These are phyloP conservation scores for Seiridium cupressi DNA, from an alignment of 2,329 filamentous ascomycete species.

Conservation along the genomic window DNA sequence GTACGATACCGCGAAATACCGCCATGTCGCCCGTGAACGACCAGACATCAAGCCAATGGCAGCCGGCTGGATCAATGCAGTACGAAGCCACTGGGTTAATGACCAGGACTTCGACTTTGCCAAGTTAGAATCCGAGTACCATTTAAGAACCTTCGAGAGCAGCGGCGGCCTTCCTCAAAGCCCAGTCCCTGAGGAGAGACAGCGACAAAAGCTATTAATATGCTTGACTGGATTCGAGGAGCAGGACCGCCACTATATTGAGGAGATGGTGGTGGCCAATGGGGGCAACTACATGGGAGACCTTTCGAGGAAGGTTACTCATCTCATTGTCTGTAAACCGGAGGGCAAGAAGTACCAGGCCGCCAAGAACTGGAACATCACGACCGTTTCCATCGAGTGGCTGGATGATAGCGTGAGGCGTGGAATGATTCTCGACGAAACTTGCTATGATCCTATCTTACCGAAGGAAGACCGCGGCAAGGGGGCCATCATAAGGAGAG, in stretches of 20 bases:
- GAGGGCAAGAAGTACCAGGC: slow-evolving; percentile 88
- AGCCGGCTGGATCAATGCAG: slow-evolving; percentile 79
- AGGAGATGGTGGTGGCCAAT: slow-evolving; percentile 63
- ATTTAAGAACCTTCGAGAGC: slow-evolving; percentile 61
- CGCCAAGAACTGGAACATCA: slow-evolving; percentile 79
- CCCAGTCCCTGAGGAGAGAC: slow-evolving; percentile 20
- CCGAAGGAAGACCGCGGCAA: slow-evolving; percentile 69
- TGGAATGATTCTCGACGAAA: slow-evolving; percentile 88
- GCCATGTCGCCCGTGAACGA: slow-evolving; percentile 86
- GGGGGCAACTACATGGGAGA: slow-evolving; percentile 87
- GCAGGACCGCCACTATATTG: slow-evolving; percentile 43
- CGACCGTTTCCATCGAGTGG: slow-evolving; percentile 81
- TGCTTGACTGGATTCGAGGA: slow-evolving; percentile 60
- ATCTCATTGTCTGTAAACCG: slow-evolving; percentile 77
- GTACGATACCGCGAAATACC: slow-evolving; percentile 89
- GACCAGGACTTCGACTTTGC: slow-evolving; percentile 73
- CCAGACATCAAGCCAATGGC: slow-evolving; percentile 82
- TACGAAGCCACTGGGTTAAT: slow-evolving; percentile 76
- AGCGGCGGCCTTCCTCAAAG: slow-evolving; percentile 39
- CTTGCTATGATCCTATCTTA: slow-evolving; percentile 75
- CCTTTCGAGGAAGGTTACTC: slow-evolving; percentile 80
- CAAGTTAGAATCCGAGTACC: slow-evolving; percentile 65
- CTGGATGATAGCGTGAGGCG: slow-evolving; percentile 77
- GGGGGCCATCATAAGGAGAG: slow-evolving; percentile 68
- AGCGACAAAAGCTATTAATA: slow-evolving; percentile 43